Evolutionary conservation across 2,329 filamentous ascomycete species (phyloP), one percentile per base, ranked within the genome.

Genomic region (Zelopaecilomyces penicillatus): DNA sequence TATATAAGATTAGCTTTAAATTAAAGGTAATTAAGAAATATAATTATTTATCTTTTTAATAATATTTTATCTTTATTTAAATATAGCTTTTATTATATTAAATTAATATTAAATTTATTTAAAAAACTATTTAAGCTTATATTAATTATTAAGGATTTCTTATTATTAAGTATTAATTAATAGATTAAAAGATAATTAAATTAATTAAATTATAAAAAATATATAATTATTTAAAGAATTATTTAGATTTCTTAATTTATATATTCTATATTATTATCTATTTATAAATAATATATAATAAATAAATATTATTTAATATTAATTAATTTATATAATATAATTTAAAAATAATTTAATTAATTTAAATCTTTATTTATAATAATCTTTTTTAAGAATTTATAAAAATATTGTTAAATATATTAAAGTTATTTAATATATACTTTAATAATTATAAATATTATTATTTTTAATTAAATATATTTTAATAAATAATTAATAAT

Each of bases 221-320:
- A 29, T 34, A 40, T 40, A 30, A 35, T 30, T 40, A 42, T 42
- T 28, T 40, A 12, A n/a, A n/a, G n/a, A n/a, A n/a, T n/a, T n/a
- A n/a, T 32, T 41, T 34, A 32, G 34, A 19, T 26, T 28, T 30
- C 28, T 45, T 41, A 8, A 39, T 31, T 45, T 33, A 32, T 4
- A 4, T 9, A 40, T 31, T 35, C 30, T 45, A 39, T 32, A 11
- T 43, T 40, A 30, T 40, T 30, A n/a, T 30, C 28, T 38, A 38
- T 29, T 27, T 42, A 26, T 42, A 32, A 30, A 29, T 33, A 46
- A 4, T 42, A 44, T 44, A 45, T 34, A 28, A 31, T 35, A 34
- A 34, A 41, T 6, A 33, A 41, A 41, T 41, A 39, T 29, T 43
- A 8, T 43, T 39, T 30, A 39, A 43, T 29, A 43, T 39, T 35